These are phyloP conservation scores for Fraxinus excelsior DNA, from an alignment of 257 asterid species.

Conservation along the genomic window DNA sequence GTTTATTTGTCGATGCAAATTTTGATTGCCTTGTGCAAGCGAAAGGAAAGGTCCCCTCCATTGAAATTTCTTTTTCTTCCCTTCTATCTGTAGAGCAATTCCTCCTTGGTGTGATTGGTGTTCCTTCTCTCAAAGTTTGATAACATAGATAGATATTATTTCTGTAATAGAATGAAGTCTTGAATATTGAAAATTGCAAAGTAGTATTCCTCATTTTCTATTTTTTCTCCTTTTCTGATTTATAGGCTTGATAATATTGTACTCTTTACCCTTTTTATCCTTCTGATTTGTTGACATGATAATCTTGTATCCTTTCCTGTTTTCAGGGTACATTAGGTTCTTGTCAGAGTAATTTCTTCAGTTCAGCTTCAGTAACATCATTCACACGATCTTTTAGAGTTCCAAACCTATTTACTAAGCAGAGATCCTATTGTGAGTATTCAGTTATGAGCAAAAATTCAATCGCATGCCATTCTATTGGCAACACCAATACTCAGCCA, in stretches of 20 bases:
- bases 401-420: constrained; percentile 17
- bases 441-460: constrained; percentile 55
- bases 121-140: neutral
- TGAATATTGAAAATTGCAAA: constrained; percentile 4
- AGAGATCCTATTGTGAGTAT: constrained; percentile 34
- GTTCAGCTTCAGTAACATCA: constrained; percentile 23
- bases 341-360: constrained; percentile 22
- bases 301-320: constrained; percentile 9
- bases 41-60: constrained; percentile 52
- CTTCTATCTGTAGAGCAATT: neutral
- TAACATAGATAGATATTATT: neutral
- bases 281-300: constrained; percentile 16
- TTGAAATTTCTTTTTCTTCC: constrained; percentile 13
- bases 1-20: constrained; percentile 21
- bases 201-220: constrained; percentile 1
- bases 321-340: constrained; percentile 48
- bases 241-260: neutral
- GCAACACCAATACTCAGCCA: constrained; percentile 31
- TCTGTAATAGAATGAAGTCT: neutral
- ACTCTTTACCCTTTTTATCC: neutral
- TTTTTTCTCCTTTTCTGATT: neutral
- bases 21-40: constrained; percentile 29
- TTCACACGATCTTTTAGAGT: constrained; percentile 25
- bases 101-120: neutral
- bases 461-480: constrained; percentile 38